Conservation (phyloP, 2,329 filamentous ascomycete genomes). For the Sclerotinia subarctica region DNA sequence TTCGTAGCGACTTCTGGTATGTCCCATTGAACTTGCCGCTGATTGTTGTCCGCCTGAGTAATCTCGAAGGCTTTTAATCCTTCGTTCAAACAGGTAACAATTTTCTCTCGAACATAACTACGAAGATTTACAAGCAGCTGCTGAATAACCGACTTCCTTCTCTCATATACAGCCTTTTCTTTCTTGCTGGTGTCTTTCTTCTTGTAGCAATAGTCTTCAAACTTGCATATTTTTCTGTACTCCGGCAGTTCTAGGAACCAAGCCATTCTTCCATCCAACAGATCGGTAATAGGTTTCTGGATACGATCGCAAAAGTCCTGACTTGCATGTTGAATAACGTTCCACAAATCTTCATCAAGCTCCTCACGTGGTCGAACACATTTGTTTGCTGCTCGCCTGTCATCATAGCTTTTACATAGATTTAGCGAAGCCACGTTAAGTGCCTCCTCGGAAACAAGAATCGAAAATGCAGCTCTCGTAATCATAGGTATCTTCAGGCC, state of each 20-base stretch:
- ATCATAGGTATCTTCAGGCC: slow-evolving; percentile 45
- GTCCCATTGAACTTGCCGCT: slow-evolving; percentile 5
- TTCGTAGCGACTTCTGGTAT: background rate
- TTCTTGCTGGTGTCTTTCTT: background rate
- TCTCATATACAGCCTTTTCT: slow-evolving; percentile 7
- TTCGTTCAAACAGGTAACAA: slow-evolving; percentile 4
- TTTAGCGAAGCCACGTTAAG: slow-evolving; percentile 37
- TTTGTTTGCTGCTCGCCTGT: slow-evolving; percentile 30
- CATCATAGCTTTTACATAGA: background rate
- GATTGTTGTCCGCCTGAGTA: background rate
- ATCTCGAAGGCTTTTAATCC: background rate
- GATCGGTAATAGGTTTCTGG: slow-evolving; percentile 36
- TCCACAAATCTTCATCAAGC: slow-evolving; percentile 53
- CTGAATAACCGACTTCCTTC: slow-evolving; percentile 11
- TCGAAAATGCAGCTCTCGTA: slow-evolving; percentile 51
- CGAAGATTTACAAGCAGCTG: slow-evolving; percentile 2
- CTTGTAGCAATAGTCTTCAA: slow-evolving; percentile 21
- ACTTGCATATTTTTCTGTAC: slow-evolving; percentile 36
- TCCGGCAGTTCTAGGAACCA: slow-evolving; percentile 41
- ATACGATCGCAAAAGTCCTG: slow-evolving; percentile 51
- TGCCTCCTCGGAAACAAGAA: slow-evolving; percentile 62
- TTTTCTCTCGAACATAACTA: slow-evolving; percentile 20
- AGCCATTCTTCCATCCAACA: slow-evolving; percentile 39
- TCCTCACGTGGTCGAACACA: slow-evolving; percentile 49
- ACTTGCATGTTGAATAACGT: slow-evolving; percentile 58